Conservation (phyloP, 176 grass and related monocot species). For the Raddia distichophylla region DNA sequence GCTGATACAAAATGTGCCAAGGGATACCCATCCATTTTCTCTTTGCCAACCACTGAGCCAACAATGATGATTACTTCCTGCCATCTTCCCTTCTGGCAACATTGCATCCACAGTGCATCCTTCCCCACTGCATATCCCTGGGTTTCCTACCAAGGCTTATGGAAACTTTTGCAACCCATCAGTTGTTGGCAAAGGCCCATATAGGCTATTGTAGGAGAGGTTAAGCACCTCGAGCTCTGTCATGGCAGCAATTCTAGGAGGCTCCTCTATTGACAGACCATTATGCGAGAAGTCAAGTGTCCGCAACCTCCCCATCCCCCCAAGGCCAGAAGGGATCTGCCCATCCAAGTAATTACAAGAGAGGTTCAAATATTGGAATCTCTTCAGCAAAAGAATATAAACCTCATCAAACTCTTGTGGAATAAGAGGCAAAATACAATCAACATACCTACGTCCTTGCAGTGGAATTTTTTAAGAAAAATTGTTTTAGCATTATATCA, state of each 20-base stretch:
- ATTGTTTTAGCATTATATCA: too few relatives aligned
- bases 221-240: conserved; percentile 70
- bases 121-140: conserved; percentile 61
- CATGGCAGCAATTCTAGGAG: conserved; percentile 64
- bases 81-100: conserved; percentile 47
- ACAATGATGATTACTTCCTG: conserved; percentile 37
- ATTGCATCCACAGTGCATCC: conserved; percentile 44
- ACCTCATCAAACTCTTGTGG: too few relatives aligned
- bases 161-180: conserved; percentile 69
- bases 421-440: too few relatives aligned
- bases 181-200: conserved; percentile 64
- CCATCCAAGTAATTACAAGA: conserved; percentile 76
- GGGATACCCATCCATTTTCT: conserved; percentile 73
- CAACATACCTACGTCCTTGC: too few relatives aligned
- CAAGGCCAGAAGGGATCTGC: conserved; percentile 65
- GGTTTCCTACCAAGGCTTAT: conserved; percentile 78
- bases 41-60: conserved; percentile 47
- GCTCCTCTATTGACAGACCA: conserved; percentile 72
- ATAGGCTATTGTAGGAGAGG: conserved; percentile 86
- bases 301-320: conserved; percentile 59
- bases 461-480: too few relatives aligned
- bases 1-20: conserved; percentile 92
- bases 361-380: conserved; percentile 90
- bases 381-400: conserved; percentile 46
- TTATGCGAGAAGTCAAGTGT: conserved; percentile 89